A percentile compares a stretch with the other conserved stretches of the same genome.
phyloP scores from a whole-genome alignment of 2,329 filamentous ascomycete genomes.

The Colletotrichum sp. region DNA sequence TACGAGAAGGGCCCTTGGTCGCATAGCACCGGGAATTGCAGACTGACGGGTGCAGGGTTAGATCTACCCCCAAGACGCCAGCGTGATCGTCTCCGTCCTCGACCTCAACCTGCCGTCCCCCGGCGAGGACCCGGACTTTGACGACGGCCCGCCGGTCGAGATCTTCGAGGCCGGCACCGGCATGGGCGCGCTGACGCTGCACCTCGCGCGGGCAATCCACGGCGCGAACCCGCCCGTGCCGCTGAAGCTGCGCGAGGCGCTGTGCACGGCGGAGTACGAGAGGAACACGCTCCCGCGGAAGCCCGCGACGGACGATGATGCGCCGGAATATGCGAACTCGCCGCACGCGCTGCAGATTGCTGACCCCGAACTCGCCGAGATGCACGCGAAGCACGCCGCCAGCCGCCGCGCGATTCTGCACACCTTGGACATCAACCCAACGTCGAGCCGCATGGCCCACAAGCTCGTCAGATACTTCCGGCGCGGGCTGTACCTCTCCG shows the following conservation, averaged over 20 bases:
- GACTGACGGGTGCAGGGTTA: slow-evolving; percentile 16
- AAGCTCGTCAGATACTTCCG: slow-evolving; percentile 71
- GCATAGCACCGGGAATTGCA: neutral
- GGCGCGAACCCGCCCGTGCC: slow-evolving; percentile 67
- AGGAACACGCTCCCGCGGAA: slow-evolving; percentile 6
- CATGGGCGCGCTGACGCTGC: slow-evolving; percentile 79
- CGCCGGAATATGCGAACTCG: neutral
- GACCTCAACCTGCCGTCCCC: slow-evolving; percentile 69
- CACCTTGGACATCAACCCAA: slow-evolving; percentile 70
- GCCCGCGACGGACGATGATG: slow-evolving; percentile 16
- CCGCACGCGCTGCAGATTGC: slow-evolving; percentile 25
- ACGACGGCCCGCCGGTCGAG: slow-evolving; percentile 59
- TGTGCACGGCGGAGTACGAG: slow-evolving; percentile 22
- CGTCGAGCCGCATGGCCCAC: slow-evolving; percentile 69
- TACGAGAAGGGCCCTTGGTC: slow-evolving; percentile 38
- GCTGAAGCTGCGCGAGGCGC: slow-evolving; percentile 41
- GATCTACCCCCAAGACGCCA: slow-evolving; percentile 75
- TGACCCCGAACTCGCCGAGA: slow-evolving; percentile 25
- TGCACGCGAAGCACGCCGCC: slow-evolving; percentile 50
- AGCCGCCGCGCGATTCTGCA: slow-evolving; percentile 74
- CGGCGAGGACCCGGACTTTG: slow-evolving; percentile 34
- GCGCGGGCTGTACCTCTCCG: slow-evolving; percentile 70
- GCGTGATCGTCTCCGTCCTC: slow-evolving; percentile 75
- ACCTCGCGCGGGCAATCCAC: slow-evolving; percentile 78
- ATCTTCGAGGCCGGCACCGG: slow-evolving; percentile 87